A percentile compares a stretch with the other conserved stretches of the same genome.
Conservation (phyloP, 2,329 filamentous ascomycete species). For the Ambrosiella cleistominuta region DNA sequence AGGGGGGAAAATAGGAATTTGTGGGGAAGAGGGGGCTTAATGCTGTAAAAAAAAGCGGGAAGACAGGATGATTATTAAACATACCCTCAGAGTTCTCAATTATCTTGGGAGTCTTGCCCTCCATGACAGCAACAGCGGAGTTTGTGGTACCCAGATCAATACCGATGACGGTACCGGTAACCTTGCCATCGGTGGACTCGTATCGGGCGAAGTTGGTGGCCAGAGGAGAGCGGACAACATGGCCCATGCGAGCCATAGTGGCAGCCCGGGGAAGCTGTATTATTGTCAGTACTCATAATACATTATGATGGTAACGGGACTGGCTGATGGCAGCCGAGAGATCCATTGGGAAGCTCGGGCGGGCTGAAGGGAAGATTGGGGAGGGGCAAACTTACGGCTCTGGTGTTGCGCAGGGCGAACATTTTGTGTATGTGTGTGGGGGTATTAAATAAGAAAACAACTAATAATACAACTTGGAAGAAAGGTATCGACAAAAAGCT, state of each 20-base stretch:
- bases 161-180: conserved; percentile 91
- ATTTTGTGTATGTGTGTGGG: conserved; percentile 33
- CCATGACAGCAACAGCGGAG: conserved; percentile 93
- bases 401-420: conserved; percentile 53
- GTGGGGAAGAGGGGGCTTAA: background rate
- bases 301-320: conserved; percentile 12
- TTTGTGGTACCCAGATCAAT: conserved; percentile 97
- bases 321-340: conserved; percentile 10
- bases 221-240: conserved; percentile 51
- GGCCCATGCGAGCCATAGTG: conserved; percentile 43
- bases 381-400: conserved; percentile 50
- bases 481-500: conserved; percentile 11
- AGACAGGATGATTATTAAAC: conserved; percentile 13
- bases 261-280: conserved; percentile 59
- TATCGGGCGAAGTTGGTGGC: conserved; percentile 59
- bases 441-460: conserved; percentile 20
- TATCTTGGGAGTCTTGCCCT: conserved; percentile 86
- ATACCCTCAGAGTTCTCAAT: conserved; percentile 94
- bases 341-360: background rate
- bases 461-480: conserved; percentile 21
- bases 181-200: conserved; percentile 68
- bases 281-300: background rate
- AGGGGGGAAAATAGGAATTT: background rate
- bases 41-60: background rate
- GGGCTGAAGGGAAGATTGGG: background rate